Conservation (phyloP, 768 basidiomycete species). For the Tricholoma bakamatsutake region DNA sequence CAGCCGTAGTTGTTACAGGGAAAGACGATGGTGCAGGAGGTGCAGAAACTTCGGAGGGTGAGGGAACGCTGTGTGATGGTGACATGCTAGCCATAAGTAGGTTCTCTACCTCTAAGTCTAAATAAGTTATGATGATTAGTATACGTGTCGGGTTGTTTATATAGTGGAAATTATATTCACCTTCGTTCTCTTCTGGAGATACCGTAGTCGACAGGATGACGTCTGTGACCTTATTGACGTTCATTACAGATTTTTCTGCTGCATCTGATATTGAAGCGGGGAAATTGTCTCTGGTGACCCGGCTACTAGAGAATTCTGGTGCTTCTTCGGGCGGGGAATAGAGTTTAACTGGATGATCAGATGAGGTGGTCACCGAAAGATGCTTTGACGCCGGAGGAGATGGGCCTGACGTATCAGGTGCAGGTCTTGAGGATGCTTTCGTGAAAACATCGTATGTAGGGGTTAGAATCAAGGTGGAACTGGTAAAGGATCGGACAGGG, state of each 20-base stretch:
- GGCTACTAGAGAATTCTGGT: background rate
- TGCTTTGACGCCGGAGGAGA: background rate
- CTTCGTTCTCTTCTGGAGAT: background rate
- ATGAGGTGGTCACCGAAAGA: background rate
- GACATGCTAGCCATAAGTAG: background rate
- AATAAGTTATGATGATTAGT: background rate
- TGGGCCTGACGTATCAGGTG: background rate
- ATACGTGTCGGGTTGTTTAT: background rate
- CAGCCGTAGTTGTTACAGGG: background rate
- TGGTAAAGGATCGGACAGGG: background rate
- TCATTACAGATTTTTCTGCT: background rate
- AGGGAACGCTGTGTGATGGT: background rate
- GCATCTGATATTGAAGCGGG: background rate
- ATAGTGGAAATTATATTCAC: background rate
- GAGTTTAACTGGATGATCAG: background rate
- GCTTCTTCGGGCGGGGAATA: background rate
- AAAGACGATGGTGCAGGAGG: background rate
- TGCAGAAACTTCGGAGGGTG: background rate
- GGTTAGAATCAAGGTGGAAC: background rate
- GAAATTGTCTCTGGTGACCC: background rate
- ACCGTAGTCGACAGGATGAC: background rate
- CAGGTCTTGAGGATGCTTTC: background rate
- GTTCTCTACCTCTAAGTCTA: background rate
- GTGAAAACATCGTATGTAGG: background rate
- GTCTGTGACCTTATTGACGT: background rate